Percentiles rank a stretch among this genome's conserved stretches.
These are phyloP conservation scores for Chrysoporthe austroafricana DNA, from an alignment of 2,329 filamentous ascomycete species.

Conservation along the genomic window DNA sequence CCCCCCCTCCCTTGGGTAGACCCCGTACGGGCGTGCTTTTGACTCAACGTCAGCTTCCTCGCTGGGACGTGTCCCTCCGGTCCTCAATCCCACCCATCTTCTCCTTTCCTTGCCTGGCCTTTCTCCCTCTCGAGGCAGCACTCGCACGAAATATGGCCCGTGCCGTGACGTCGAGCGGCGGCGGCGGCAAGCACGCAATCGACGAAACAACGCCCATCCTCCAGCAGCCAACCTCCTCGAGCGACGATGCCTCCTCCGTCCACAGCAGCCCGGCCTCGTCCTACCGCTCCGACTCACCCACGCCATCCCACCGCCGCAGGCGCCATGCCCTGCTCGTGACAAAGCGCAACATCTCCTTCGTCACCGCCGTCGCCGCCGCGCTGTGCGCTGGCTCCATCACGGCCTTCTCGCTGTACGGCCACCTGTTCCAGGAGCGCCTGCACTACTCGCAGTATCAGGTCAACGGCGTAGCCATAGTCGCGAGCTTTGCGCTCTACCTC, in stretches of 20 bases:
- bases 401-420: conserved; percentile 92
- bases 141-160: conserved; percentile 16
- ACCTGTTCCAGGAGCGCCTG: conserved; percentile 82
- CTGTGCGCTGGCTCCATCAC: conserved; percentile 80
- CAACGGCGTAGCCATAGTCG: conserved; percentile 85
- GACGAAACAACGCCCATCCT: conserved; percentile 18
- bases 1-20: too few species aligned
- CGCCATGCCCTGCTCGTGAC: conserved; percentile 24
- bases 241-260: conserved; percentile 21
- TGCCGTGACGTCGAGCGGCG: conserved; percentile 10
- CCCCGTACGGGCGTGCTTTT: neutral
- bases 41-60: neutral
- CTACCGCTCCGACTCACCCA: conserved; percentile 25
- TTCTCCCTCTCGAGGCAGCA: neutral
- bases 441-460: conserved; percentile 91
- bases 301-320: conserved; percentile 18
- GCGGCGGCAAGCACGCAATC: neutral
- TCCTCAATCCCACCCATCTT: neutral
- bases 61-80: neutral
- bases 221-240: conserved; percentile 19
- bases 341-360: conserved; percentile 31
- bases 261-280: conserved; percentile 27
- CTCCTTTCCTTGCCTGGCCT: neutral
- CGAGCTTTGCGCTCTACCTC: conserved; percentile 87
- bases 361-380: conserved; percentile 24